Conservation (phyloP, 441 rosid species). For the California macrophylla region DNA sequence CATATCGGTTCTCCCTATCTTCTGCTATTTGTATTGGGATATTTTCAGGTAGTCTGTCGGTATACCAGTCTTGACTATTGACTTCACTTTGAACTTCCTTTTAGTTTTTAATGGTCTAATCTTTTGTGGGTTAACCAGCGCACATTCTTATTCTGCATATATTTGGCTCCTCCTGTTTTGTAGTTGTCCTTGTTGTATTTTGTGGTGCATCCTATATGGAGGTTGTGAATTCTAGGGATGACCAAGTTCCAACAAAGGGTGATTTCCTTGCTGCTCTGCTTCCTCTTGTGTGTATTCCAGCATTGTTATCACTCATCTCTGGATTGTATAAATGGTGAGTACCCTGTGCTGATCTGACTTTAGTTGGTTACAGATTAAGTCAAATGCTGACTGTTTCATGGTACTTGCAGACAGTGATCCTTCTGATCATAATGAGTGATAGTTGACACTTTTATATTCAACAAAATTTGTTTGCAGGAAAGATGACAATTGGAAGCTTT, state of each 20-base stretch:
- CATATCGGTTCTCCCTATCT: slow-evolving; percentile 84
- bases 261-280: slow-evolving; percentile 98
- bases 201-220: slow-evolving; percentile 89
- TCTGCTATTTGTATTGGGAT: slow-evolving; percentile 82
- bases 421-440: slow-evolving; percentile 14
- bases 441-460: slow-evolving; percentile 13
- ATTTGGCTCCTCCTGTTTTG: slow-evolving; percentile 27
- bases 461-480: slow-evolving; percentile 56
- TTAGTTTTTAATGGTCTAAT: neutral
- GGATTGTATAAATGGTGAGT: slow-evolving; percentile 94
- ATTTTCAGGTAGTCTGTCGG: slow-evolving; percentile 60
- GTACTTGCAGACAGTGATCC: slow-evolving; percentile 5
- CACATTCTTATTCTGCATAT: slow-evolving; percentile 11
- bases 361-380: slow-evolving; percentile 18
- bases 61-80: slow-evolving; percentile 8
- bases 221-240: slow-evolving; percentile 81
- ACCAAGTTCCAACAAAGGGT: slow-evolving; percentile 74
- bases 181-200: slow-evolving; percentile 89
- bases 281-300: slow-evolving; percentile 95
- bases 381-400: slow-evolving; percentile 12
- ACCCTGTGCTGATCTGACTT: slow-evolving; percentile 17
- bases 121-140: neutral
- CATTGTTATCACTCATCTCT: slow-evolving; percentile 74
- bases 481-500: slow-evolving; percentile 95
- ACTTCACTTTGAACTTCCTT: neutral